These are phyloP conservation scores for Neofusicoccum cordaticola DNA, from an alignment of 2,329 filamentous ascomycete species.

Conservation along the genomic window DNA sequence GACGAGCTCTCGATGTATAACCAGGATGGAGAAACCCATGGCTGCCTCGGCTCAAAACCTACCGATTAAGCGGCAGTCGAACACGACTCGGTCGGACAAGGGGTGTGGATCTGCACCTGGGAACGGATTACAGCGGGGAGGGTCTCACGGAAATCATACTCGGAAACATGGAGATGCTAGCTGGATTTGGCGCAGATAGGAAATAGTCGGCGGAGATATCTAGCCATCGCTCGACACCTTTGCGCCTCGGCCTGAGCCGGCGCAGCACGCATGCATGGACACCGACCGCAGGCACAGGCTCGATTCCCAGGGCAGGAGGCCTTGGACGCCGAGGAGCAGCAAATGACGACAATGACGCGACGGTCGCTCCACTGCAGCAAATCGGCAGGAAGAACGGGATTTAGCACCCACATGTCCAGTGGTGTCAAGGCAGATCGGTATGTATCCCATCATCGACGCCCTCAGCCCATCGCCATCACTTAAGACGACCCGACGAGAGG, in stretches of 20 bases:
- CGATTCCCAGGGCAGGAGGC: background rate
- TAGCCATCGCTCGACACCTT: background rate
- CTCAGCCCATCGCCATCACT: slow-evolving; percentile 17
- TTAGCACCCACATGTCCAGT: background rate
- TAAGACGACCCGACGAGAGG: slow-evolving; percentile 17
- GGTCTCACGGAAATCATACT: no score
- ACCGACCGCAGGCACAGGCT: no score
- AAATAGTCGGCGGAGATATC: background rate
- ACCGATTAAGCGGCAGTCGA: no score
- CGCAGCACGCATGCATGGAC: background rate
- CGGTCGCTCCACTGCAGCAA: background rate
- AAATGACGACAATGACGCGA: background rate
- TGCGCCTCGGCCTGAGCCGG: background rate
- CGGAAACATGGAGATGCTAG: background rate
- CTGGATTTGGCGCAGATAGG: background rate
- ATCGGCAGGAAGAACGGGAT: background rate
- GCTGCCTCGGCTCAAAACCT: no score
- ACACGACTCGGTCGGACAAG: background rate
- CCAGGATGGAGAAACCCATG: no score
- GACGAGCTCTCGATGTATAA: no score
- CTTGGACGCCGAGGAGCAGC: background rate
- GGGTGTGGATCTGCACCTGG: background rate
- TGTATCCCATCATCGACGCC: slow-evolving; percentile 20
- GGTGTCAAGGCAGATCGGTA: background rate
- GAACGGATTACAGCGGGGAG: background rate